A percentile compares a stretch with the other conserved stretches of the same genome.
Evolutionary conservation across 192 early-diverging fungal species (phyloP).

Genomic region (Funneliformis mosseae): DNA sequence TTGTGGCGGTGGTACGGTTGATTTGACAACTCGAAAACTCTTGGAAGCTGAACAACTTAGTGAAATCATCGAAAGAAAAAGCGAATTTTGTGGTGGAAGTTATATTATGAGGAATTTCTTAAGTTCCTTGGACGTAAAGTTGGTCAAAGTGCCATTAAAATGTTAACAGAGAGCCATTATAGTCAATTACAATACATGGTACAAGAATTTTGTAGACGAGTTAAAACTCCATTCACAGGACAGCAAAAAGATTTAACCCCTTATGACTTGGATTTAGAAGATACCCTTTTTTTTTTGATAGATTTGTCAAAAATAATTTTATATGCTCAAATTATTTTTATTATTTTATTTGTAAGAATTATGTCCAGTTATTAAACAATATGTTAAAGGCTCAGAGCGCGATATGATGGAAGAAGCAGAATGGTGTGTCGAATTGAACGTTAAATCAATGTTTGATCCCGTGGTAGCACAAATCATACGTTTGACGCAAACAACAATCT

Average conservation of each 20-base stretch:
- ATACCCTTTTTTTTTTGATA: neutral
- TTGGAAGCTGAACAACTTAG: neutral
- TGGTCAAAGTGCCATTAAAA: neutral
- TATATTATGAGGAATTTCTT: conserved; percentile 22
- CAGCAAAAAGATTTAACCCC: neutral
- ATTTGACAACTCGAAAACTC: conserved; percentile 44
- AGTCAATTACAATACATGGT: conserved; percentile 20
- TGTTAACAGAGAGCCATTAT: neutral
- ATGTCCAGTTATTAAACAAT: conserved; percentile 5
- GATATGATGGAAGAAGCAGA: conserved; percentile 45
- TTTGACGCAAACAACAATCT: conserved; percentile 45
- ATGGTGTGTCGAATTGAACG: conserved; percentile 45
- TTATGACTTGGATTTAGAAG: conserved; percentile 18
- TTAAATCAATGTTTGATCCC: conserved; percentile 57
- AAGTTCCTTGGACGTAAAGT: conserved; percentile 18
- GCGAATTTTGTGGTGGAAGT: conserved; percentile 17
- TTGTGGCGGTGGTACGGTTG: conserved; percentile 60
- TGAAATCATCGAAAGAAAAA: conserved; percentile 7
- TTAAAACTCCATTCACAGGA: conserved; percentile 1
- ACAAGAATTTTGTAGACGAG: neutral
- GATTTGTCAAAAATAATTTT: neutral
- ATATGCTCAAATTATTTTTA: no score
- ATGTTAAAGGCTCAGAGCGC: neutral
- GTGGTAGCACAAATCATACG: conserved; percentile 54
- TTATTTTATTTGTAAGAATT: neutral